Evolutionary conservation across 2,329 filamentous ascomycete genomes (phyloP).

Genomic region (Phyllosticta capitalensis): DNA sequence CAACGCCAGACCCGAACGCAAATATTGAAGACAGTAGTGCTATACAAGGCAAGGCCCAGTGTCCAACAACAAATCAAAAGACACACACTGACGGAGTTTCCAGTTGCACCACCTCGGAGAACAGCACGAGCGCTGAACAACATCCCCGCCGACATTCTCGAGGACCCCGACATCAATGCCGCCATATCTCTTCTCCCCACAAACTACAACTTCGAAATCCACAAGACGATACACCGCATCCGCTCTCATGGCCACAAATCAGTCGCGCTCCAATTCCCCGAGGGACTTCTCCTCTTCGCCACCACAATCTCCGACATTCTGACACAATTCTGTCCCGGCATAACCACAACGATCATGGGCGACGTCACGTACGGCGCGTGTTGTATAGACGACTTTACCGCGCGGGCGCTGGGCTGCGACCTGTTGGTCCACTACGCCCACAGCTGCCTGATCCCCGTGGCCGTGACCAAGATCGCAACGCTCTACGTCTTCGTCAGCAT

Average conservation of each 20-base stretch:
- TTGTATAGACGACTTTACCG: conserved; percentile 98
- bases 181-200: conserved; percentile 77
- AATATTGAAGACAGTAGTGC: conserved; percentile 54
- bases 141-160: conserved; percentile 75
- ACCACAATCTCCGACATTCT: conserved; percentile 97
- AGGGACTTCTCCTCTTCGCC: conserved; percentile 88
- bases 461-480: conserved; percentile 93
- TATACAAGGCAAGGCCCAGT: conserved; percentile 50
- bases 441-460: conserved; percentile 90
- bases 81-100: conserved; percentile 11
- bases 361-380: conserved; percentile 98
- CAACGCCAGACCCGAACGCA: conserved; percentile 25
- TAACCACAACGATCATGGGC: conserved; percentile 95
- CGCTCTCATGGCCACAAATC: conserved; percentile 67
- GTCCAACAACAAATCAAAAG: neutral
- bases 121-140: conserved; percentile 78
- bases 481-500: conserved; percentile 98
- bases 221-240: conserved; percentile 94
- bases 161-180: conserved; percentile 75
- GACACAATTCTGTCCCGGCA: conserved; percentile 83
- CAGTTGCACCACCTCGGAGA: conserved; percentile 63
- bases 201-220: conserved; percentile 99
- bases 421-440: conserved; percentile 94
- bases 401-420: conserved; percentile 85
- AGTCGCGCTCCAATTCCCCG: conserved; percentile 93